Percentiles rank a stretch among this genome's conserved stretches.
phyloP scores from a whole-genome alignment of 306 rosid species.

The Lathyrus aphaca region DNA sequence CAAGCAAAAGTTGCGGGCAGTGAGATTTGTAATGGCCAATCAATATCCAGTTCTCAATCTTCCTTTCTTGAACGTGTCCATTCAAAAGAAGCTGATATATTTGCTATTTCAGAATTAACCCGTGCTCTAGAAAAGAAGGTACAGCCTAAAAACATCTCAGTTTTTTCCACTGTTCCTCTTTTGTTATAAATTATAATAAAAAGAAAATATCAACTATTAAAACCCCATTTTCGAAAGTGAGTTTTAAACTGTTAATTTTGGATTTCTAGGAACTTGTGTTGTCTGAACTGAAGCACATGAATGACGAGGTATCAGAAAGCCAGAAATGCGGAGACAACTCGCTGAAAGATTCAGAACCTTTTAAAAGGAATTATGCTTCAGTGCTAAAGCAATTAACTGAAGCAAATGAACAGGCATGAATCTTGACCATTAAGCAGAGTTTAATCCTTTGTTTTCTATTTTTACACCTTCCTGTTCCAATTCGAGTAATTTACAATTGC shows the following conservation, averaged over 20 bases:
- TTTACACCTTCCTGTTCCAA: conserved; percentile 34
- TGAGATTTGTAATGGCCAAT: conserved; percentile 53
- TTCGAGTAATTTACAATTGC: conserved; percentile 28
- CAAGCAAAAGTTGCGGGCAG: conserved; percentile 51
- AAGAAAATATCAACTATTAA: conserved; percentile 33
- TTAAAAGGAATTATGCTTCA: conserved; percentile 87
- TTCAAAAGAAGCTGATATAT: conserved; percentile 77
- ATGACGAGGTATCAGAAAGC: conserved; percentile 70
- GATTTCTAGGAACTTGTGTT: conserved; percentile 72
- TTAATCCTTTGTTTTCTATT: conserved; percentile 19
- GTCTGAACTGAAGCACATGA: conserved; percentile 82
- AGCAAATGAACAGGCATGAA: conserved; percentile 78
- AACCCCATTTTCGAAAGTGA: conserved; percentile 22
- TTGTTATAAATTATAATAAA: not conserved
- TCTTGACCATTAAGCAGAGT: conserved; percentile 34
- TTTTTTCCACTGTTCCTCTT: conserved; percentile 3
- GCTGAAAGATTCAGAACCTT: conserved; percentile 70
- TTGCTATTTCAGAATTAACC: conserved; percentile 74
- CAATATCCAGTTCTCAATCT: conserved; percentile 57
- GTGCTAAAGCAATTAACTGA: conserved; percentile 73
- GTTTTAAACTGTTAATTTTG: conserved; percentile 46
- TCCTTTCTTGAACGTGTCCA: conserved; percentile 55
- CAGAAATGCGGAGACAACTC: conserved; percentile 66
- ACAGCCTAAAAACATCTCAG: conserved; percentile 26
- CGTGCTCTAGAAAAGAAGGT: conserved; percentile 94